Base-by-base conservation (phyloP, 768 basidiomycete genomes). In the Dacryopinax spathularia region DNA sequence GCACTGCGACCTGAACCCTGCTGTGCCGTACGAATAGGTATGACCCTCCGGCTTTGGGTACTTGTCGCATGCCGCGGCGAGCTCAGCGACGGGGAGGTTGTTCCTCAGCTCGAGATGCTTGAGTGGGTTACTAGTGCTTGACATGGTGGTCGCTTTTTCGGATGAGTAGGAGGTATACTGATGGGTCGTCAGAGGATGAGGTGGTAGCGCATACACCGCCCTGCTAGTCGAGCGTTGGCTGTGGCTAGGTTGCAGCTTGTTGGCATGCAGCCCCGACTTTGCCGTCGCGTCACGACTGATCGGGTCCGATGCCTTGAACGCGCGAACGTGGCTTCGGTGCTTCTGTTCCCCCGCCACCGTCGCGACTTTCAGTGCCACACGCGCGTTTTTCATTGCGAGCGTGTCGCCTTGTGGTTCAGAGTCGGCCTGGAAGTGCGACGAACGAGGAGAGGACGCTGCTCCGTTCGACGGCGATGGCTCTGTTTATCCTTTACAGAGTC, bases 1-100 rank as follows among this genome's bases (percentile, higher is more conserved):
- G 70, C 35, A 75, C 77, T 71, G 67, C 15, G 74, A 76, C 33
- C 77, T 67, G 69, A 78, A 78, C 1, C 77, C 77, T 27, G 77
- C 77, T 0, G 77, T 78, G 10, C 77, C 77, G 69, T 77, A 78
- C 20, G 71, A 64, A 67, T 72, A 77, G 36, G 67, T 70, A 29
- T 56, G 48, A 5, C 48, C 48, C 29, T 56, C 48, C 18, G 48
- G 48, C 25, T 56, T 56, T 25, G 48, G 48, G 25, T 56, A 56
- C 29, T 56, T 3, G 5, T 56, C 48, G 48, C 48, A 56, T 15
- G 48, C 48, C 48, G 48, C 48, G 3, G 48, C 48, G 5, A 56
- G 48, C 29, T 25, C 48, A 2, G 48, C 10, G 5, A 56, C 29
- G 5, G 48, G 48, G 25, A 56, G 29, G 48, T 56, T 56, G 29